Evolutionary conservation across 768 basidiomycete species (phyloP), one percentile per base, ranked within the genome.

Genomic region (Hygrocybe punicea): DNA sequence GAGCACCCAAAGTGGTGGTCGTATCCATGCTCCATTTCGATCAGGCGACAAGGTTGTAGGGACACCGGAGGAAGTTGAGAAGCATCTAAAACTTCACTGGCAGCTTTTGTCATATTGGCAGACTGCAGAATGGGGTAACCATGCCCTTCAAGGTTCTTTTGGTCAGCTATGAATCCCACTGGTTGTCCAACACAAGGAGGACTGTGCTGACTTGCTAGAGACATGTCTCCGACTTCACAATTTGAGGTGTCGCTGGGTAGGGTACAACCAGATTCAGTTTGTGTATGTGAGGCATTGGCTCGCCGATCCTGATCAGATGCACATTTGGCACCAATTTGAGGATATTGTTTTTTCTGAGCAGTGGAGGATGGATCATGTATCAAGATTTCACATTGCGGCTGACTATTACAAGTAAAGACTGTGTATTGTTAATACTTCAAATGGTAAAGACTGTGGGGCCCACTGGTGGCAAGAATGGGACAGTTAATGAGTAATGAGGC

Each of bases 91-190:
- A 3, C 72, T 70, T 53, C 67, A 81, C 61, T 48, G 64, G 1
- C 63, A 81, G 56, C 69, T 81, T 0, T 62, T 81, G 0, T 78
- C 76, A 3, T 80, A 67, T 58, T 60, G 72, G 1, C 80, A 83
- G 62, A 75, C 79, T 1, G 78, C 78, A 8, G 78, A 83, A 60
- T 83, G 79, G 81, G 80, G 80, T 0, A 81, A 76, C 71, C 66
- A 68, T 1, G 56, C 64, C 6, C 49, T 82, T 6, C 79, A 80
- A 59, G 78, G 77, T 8, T 74, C 75, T 1, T 82, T 80, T 69
- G 76, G 80, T 5, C 63, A 71, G 2, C 68, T 83, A 11, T 63
- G 71, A 5, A 51, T 83, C 2, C 81, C 74, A 2, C 61, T 81
- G 1, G 59, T 67, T 10, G 72, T 78, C 21, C 58, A 69, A 37